Base-by-base conservation (phyloP, 768 basidiomycete species). In the Boletus reticuloceps region DNA sequence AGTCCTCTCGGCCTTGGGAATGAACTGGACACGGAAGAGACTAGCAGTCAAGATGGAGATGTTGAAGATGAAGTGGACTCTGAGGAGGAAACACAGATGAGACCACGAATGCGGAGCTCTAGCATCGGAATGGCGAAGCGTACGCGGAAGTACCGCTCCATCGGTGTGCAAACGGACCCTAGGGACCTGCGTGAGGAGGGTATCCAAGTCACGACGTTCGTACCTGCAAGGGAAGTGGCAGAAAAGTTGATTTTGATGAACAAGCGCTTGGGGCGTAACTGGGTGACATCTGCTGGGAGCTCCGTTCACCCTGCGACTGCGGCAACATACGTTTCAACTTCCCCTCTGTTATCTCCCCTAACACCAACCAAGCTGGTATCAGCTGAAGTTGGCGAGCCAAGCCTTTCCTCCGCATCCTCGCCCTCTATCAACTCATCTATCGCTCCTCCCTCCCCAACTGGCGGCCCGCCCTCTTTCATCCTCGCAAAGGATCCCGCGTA, bases 31-130 rank as follows among this genome's bases (percentile, higher is more conserved):
- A 74, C 74, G 58, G 72, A 74, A 20, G 90, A 91, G 61, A 84
- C 77, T 14, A 85, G 81, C 61, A 92, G 91, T 65, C 81, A 83
- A 55, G 91, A 93, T 67, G 91, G 87, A 6, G 91, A 92, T 61
- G 84, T 88, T 55, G 90, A 91, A 62, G 88, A 88, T 59, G 85
- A 88, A 53, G 80, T 79, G 5, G 85, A 88, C 43, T 65, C 71
- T 13, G 82, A 82, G 19, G 83, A 85, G 36, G 70, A 71, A 48
- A 64, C 34, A 54, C 59, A 19, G 64, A 53, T 44, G 67, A 71
- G 55, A 69, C 66, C 61, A 58, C 64, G 75, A 74, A 54, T 71
- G 65, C 57, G 70, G 69, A 55, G 74, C 29, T 75, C 78, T 55
- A 65, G 63, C 54, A 45, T 49, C 20, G 54, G 45, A 36, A 48